These are phyloP conservation scores for Neonothopanus nambi DNA, from an alignment of 1,284 basidiomycete genomes.

Conservation along the genomic window DNA sequence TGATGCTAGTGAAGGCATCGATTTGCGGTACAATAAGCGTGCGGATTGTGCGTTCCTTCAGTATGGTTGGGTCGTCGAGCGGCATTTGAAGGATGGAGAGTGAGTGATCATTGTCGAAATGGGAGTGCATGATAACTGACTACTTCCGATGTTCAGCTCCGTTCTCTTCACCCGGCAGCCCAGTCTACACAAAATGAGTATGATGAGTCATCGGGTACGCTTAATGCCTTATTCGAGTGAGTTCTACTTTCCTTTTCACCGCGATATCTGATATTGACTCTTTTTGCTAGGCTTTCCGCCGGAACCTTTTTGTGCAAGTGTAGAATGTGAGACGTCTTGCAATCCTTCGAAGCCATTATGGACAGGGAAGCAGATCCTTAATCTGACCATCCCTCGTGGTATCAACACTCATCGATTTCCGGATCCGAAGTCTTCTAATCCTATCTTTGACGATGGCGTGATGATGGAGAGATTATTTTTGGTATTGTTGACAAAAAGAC, in stretches of 20 bases:
- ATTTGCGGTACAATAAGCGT: conserved; percentile 96
- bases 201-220: conserved; percentile 99
- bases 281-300: conserved; percentile 74
- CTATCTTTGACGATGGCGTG: conserved; percentile 91
- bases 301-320: conserved; percentile 94
- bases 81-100: conserved; percentile 98
- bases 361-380: conserved; percentile 97
- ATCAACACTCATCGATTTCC: conserved; percentile 90
- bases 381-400: conserved; percentile 91
- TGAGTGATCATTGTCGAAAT: conserved; percentile 45
- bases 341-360: conserved; percentile 76
- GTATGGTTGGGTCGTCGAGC: conserved; percentile 98
- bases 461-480: conserved; percentile 93
- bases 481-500: conserved; percentile 99
- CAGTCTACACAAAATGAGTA: conserved; percentile 99
- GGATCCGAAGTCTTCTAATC: conserved; percentile 80
- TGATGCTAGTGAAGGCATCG: conserved; percentile 97
- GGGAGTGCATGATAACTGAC: conserved; percentile 2
- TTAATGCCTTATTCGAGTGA: conserved; percentile 98
- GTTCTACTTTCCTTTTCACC: conserved; percentile 33
- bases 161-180: conserved; percentile 99
- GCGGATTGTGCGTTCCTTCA: conserved; percentile 97
- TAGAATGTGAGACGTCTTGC: conserved; percentile 19
- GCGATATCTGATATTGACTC: background rate
- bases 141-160: conserved; percentile 50